phyloP scores from a whole-genome alignment of 495 filamentous ascomycete genomes.

The Thozetella sp. region DNA sequence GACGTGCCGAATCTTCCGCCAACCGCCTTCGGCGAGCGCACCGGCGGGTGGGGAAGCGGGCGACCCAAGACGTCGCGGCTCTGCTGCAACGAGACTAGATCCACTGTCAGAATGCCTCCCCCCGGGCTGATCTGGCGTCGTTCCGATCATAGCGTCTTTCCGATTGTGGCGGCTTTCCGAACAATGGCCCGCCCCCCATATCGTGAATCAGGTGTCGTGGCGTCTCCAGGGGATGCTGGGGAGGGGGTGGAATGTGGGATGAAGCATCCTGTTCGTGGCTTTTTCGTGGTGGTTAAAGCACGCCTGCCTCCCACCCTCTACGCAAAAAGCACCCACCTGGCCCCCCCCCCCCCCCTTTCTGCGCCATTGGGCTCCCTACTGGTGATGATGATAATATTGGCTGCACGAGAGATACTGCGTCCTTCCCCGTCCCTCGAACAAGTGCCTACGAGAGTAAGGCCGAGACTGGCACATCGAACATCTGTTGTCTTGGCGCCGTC shows the following conservation, averaged over 20 bases:
- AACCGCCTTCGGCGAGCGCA: background rate
- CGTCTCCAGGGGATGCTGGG: no score
- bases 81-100: background rate
- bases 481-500: no score
- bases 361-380: background rate
- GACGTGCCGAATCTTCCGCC: conserved; percentile 1
- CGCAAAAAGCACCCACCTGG: background rate
- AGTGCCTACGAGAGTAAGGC: no score
- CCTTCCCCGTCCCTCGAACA: no score
- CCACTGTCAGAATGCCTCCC: background rate
- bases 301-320: background rate
- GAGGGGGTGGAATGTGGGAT: no score
- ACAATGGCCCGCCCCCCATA: no score
- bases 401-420: no score
- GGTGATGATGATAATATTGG: no score
- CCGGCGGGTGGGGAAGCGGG: background rate
- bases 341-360: background rate
- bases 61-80: background rate
- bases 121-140: background rate
- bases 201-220: background rate
- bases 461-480: no score
- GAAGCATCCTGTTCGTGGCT: no score
- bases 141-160: background rate
- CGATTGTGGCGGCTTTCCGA: background rate
- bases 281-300: background rate